Conservation (phyloP, 371 early-diverging fungal genomes). For the Mucor plumbeus region DNA sequence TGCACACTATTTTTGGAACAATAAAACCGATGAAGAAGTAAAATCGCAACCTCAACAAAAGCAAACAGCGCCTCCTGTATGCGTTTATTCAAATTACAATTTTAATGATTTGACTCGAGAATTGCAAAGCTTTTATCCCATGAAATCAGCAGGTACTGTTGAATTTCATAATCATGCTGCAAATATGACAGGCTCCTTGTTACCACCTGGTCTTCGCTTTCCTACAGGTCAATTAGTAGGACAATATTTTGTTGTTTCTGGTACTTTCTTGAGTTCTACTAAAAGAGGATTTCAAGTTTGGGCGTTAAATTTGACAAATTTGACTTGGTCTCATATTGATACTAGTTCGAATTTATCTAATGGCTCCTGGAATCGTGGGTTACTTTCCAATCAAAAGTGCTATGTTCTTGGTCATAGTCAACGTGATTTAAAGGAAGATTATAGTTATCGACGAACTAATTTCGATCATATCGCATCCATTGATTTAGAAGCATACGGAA, state of each 20-base stretch:
- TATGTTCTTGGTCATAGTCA: conserved; percentile 71
- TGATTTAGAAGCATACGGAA: conserved; percentile 77
- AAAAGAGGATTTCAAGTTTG: conserved; percentile 75
- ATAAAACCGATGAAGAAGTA: neutral
- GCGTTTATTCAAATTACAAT: conserved; percentile 82
- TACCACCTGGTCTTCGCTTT: conserved; percentile 82
- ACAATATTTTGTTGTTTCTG: conserved; percentile 76
- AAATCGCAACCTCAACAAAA: conserved; percentile 1
- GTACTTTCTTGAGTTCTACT: conserved; percentile 70
- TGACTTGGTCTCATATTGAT: conserved; percentile 71
- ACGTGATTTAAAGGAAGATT: conserved; percentile 72
- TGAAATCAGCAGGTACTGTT: conserved; percentile 12
- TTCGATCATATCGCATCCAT: conserved; percentile 76
- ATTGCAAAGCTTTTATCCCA: conserved; percentile 65
- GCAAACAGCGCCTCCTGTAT: conserved; percentile 41
- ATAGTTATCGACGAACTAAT: conserved; percentile 77
- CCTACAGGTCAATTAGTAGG: conserved; percentile 74
- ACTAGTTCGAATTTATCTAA: conserved; percentile 66
- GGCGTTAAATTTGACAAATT: conserved; percentile 67
- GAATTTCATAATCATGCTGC: conserved; percentile 58
- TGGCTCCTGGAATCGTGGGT: conserved; percentile 85
- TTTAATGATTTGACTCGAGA: conserved; percentile 77
- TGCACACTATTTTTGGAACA: conserved; percentile 23
- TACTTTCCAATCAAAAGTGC: conserved; percentile 62
- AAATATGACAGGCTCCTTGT: conserved; percentile 57